Conservation (phyloP, 2,329 filamentous ascomycete species). For the Fusarium lateritium region DNA sequence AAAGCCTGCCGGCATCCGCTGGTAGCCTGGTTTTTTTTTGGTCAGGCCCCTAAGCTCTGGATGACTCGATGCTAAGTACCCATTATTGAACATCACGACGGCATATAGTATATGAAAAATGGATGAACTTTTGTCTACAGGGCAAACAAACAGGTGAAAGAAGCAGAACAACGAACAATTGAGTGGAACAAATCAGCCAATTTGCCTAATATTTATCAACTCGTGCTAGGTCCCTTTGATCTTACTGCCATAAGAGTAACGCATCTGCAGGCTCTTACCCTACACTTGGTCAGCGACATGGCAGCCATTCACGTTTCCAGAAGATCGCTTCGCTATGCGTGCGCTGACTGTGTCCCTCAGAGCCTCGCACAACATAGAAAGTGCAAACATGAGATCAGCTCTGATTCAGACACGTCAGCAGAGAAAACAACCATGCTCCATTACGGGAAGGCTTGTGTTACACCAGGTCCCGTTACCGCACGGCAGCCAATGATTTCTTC, state of each 20-base stretch:
- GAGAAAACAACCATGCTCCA: not conserved
- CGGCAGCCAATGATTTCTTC: too few relatives aligned
- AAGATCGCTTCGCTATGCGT: not conserved
- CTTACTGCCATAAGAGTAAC: not conserved
- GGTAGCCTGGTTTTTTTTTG: too few relatives aligned
- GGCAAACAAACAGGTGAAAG: too few relatives aligned
- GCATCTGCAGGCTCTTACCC: not conserved
- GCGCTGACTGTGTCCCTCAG: not conserved
- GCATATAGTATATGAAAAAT: too few relatives aligned
- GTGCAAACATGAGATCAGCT: not conserved
- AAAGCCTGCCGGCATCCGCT: not conserved
- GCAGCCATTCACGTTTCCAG: not conserved
- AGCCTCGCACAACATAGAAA: not conserved
- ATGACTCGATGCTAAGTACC: not conserved
- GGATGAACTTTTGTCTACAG: too few relatives aligned
- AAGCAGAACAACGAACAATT: too few relatives aligned
- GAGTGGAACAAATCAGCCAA: too few relatives aligned
- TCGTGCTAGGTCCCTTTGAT: not conserved
- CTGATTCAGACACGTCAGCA: slow-evolving; percentile 11
- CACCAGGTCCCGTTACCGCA: not conserved
- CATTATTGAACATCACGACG: too few relatives aligned
- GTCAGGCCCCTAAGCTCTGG: not conserved
- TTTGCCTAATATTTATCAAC: not conserved
- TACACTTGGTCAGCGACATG: not conserved
- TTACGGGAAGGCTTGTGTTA: too few relatives aligned